Evolutionary conservation across 352 stramenopile genomes (phyloP).

Genomic region (Globisporangium cystogenes): DNA sequence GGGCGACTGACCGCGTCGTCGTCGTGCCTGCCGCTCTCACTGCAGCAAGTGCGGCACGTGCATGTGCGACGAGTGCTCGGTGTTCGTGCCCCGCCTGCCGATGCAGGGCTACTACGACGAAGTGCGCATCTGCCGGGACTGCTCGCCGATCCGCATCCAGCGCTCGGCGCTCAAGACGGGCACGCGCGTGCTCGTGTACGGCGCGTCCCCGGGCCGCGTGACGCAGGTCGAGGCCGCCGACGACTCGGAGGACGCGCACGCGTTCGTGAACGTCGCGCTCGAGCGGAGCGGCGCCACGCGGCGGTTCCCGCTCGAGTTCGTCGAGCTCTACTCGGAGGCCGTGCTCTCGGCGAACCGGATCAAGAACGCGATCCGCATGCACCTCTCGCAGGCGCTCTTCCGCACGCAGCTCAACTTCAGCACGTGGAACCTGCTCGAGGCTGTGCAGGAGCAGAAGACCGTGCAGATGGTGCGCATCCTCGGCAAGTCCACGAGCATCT

Average conservation of each 20-base stretch:
- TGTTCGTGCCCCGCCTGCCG: slow-evolving; percentile 64
- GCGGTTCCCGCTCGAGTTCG: slow-evolving; percentile 53
- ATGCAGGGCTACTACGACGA: slow-evolving; percentile 83
- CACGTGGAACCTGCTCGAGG: slow-evolving; percentile 80
- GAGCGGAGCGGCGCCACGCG: slow-evolving; percentile 32
- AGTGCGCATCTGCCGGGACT: slow-evolving; percentile 81
- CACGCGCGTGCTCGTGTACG: slow-evolving; percentile 75
- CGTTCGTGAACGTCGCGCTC: slow-evolving; percentile 57
- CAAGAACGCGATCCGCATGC: slow-evolving; percentile 64
- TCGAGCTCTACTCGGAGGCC: slow-evolving; percentile 76
- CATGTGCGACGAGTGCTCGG: slow-evolving; percentile 82
- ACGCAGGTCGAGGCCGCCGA: slow-evolving; percentile 57
- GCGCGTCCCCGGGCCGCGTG: slow-evolving; percentile 53
- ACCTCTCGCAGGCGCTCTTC: slow-evolving; percentile 73
- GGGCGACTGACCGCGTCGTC: no score
- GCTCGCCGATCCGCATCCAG: slow-evolving; percentile 67
- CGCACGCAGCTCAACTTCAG: slow-evolving; percentile 82
- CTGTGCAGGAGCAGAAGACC: slow-evolving; percentile 76
- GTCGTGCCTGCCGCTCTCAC: slow-evolving; percentile 9
- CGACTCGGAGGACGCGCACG: slow-evolving; percentile 44
- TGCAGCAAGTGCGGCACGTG: slow-evolving; percentile 74
- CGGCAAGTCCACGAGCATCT: slow-evolving; percentile 80
- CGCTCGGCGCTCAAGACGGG: slow-evolving; percentile 55
- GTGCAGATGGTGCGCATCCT: slow-evolving; percentile 85
- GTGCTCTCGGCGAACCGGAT: slow-evolving; percentile 79